Conservation (phyloP, 1,284 basidiomycete genomes). For the Fomitopsis betulina region DNA sequence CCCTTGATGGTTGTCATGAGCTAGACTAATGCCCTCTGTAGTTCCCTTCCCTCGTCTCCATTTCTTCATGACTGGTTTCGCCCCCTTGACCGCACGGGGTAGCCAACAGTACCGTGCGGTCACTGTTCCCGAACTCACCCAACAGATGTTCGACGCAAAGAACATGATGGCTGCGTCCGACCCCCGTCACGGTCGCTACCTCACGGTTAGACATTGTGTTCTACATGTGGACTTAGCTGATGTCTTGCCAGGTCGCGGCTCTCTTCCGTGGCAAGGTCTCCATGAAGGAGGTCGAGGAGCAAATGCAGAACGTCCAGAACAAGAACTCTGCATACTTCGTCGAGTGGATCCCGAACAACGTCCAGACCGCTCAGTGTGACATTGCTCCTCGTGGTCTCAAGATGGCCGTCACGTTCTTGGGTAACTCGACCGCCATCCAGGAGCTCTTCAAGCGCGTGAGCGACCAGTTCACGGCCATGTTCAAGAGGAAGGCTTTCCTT, state of each 20-base stretch:
- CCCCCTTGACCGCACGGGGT: slow-evolving; percentile 90
- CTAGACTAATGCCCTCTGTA: slow-evolving; percentile 22
- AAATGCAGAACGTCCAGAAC: slow-evolving; percentile 96
- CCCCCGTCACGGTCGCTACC: slow-evolving; percentile 91
- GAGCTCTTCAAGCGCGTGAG: slow-evolving; percentile 97
- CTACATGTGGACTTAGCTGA: neutral
- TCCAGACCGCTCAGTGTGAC: slow-evolving; percentile 94
- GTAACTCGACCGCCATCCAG: slow-evolving; percentile 96
- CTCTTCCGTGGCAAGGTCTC: slow-evolving; percentile 99
- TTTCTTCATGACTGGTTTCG: slow-evolving; percentile 99
- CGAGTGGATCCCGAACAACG: slow-evolving; percentile 99
- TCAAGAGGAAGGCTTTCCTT: slow-evolving; percentile 98
- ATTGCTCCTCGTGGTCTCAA: slow-evolving; percentile 90
- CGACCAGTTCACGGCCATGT: slow-evolving; percentile 98
- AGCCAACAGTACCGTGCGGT: slow-evolving; percentile 94
- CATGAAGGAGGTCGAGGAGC: slow-evolving; percentile 99
- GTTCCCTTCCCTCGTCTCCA: slow-evolving; percentile 98
- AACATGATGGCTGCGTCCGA: slow-evolving; percentile 99
- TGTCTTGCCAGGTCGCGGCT: slow-evolving; percentile 70
- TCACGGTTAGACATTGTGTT: slow-evolving; percentile 56
- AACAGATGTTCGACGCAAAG: slow-evolving; percentile 98
- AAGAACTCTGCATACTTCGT: slow-evolving; percentile 98
- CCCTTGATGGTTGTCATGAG: neutral
- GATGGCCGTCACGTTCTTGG: slow-evolving; percentile 97
- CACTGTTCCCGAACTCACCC: slow-evolving; percentile 92